Base-by-base conservation (phyloP, 352 stramenopile species). In the Globisporangium paddicum region DNA sequence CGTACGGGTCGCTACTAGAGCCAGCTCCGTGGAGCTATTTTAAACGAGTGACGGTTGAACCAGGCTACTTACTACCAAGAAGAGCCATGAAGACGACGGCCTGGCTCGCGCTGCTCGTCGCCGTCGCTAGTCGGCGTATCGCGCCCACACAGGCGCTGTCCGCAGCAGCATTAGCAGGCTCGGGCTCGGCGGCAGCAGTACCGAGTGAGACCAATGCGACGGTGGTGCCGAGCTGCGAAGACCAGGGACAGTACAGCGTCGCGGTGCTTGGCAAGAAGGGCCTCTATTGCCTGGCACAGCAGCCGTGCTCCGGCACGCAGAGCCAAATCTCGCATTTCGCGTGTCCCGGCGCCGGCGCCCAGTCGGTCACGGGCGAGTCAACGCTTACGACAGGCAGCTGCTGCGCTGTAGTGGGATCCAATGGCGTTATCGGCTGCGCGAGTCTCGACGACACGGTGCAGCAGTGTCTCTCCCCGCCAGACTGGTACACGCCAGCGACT, bases 231-330 rank as follows among this genome's bases (percentile, higher is more conserved):
- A 58, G 9, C 26, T 66, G 60, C 41, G 60, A 62, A 40, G 44
- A 41, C 10, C 35, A 48, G 18, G 56, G 55, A 40, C 41, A 68
- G 54, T 40, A 58, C 37, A 46, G 62, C 40, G 72, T 82, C 30
- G 63, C 28, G 6, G 73, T 86, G 13, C 59, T 58, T 30, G 73
- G 73, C 38, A 54, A 70, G 16, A 21, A 26, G 11, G 69, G 64
- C n/a, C 53, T 71, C 21, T 86, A 75, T 53, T 86, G 76, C 52
- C 60, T 83, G 30, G 54, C 58, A 1, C 40, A 73, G 40, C 40
- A 54, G 30, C 58, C 70, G 30, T 86, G 76, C 16, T 61, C 68
- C 14, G 76, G 76, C 2, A 52, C 35, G 0, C 28, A 60, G 7
- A 35, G 45, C 13, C 3, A 30, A 5, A 30, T 62, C 55, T 25